Base-by-base conservation (phyloP, 2,329 filamentous ascomycete species). In the Fusarium sterilihyphosum region DNA sequence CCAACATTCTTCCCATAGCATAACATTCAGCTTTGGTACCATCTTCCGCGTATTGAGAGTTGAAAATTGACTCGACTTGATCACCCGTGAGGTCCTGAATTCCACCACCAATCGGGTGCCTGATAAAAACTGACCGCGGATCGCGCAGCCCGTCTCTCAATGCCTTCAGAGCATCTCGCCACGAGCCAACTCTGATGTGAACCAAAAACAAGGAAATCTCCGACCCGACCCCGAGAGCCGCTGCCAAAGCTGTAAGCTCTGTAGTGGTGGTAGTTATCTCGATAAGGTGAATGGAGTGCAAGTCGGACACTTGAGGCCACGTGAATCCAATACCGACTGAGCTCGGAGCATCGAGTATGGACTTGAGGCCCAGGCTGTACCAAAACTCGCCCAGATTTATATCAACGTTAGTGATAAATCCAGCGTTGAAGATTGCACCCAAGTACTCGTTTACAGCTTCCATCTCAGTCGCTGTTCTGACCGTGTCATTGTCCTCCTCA, bases 241-340 rank as follows among this genome's bases (percentile, higher is more conserved):
- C 10, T 13, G 31, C 41, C 4, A 37, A 22, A 0, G 20, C 8
- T 14, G 14, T 18, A 2, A 59, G 8, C 2, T 59, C 41, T 1
- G 12, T 4, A 8, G 8, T 33, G 0, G 40, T 47, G 13, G 35
- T 14, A 1, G 40, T 8, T 1, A 47, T 17, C 10, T 58, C 40
- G 7, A 6, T 11, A 0, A 58, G 56, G 1, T 17, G 10, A 7
- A 47, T 26, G 2, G 56, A 59, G 10, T 6, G 14, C 4, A 59
- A 14, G 8, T 14, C 1, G 17, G n/a, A n/a, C 0, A 7, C 5
- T 0, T 2, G 0, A 3, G 41, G 31, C 56, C 56, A 59, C 14
- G 2, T 29, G 5, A 59, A 49, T 2, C 18, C 31, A 5, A 49
- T 59, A 2, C 56, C 29, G 3, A 40, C 20, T 13, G n/a, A 29